Evolutionary conservation across 495 filamentous ascomycete species (phyloP), one percentile per base, ranked within the genome.

Genomic region (Aspergillus nidulans): DNA sequence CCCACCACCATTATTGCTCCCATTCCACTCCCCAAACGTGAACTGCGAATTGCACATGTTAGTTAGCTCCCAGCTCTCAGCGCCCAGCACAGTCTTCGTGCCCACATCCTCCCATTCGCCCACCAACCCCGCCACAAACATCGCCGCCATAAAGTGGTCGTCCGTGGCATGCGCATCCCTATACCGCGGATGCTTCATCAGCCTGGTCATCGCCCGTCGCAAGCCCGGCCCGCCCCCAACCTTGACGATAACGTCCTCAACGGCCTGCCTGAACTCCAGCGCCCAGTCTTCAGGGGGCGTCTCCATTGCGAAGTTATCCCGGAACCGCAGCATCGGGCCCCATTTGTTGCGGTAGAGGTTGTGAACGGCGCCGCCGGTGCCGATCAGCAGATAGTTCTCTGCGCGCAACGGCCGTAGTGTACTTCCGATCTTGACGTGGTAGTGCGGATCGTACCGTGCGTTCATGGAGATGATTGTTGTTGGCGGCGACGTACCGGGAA

Each of bases 11-110:
- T 16, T 12, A 44, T 6, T 23, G 15, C 20, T n/a, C 23, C 23
- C 43, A 21, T 28, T 24, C 68, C 68, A 71, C 9, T 36, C 21
- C 2, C 68, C 73, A 3, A 80, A 69, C 36, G 76, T 82, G 65
- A 79, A 83, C 64, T 84, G 80, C 53, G 72, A 76, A 64, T 84
- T 85, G 61, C 81, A 84, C 82, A 85, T 85, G 61, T 85, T 84
- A 20, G 72, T 77, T 66, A 85, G 64, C 67, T 86, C 83, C 82
- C 82, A 85, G 53, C 73, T 77, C 68, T 86, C 81, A 0, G 82
- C 83, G 10, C 65, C 74, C 57, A 85, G 40, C 10, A 66, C 61
- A 0, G 70, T 73, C 20, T 63, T 52, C 2, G 58, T 61, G 5
- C 71, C 76, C 39, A 64, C 59, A 61, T 83, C 81, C 34, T 80